A percentile compares a stretch with the other conserved stretches of the same genome.
Conservation (phyloP, 106 monocot genomes). For the Apostasia shenzhenica region DNA sequence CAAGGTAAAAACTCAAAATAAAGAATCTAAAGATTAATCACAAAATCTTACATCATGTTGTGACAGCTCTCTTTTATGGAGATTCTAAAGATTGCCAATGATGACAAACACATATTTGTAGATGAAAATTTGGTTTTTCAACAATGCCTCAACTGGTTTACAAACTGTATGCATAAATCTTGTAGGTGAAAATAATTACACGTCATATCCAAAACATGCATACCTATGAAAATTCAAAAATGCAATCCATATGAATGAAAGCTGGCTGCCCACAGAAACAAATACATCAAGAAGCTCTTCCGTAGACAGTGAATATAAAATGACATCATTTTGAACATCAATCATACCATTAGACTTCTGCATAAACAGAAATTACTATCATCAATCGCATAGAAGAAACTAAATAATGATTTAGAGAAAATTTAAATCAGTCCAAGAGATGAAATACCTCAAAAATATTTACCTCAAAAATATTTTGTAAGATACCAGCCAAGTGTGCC, state of each 20-base stretch:
- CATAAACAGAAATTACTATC: conserved; percentile 12
- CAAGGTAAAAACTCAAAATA: too few species aligned
- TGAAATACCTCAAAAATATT: conserved; percentile 56
- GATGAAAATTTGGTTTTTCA: too few species aligned
- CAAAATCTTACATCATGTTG: too few species aligned
- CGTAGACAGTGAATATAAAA: conserved; percentile 59
- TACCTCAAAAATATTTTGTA: conserved; percentile 64
- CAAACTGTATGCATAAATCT: too few species aligned
- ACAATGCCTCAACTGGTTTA: too few species aligned
- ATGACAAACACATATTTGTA: too few species aligned
- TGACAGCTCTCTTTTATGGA: too few species aligned
- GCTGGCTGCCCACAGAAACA: conserved; percentile 56
- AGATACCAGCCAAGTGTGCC: conserved; percentile 38
- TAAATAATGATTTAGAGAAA: not conserved
- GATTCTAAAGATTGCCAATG: too few species aligned
- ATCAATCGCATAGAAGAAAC: not conserved
- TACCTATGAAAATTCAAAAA: conserved; percentile 95
- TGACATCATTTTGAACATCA: conserved; percentile 51
- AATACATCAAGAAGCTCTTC: conserved; percentile 71
- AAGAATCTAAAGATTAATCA: too few species aligned
- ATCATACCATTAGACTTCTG: conserved; percentile 63
- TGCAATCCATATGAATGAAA: conserved; percentile 83
- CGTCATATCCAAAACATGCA: not conserved
- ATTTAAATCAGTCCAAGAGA: not conserved
- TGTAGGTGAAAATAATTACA: too few species aligned